Percentiles rank a stretch among this genome's conserved stretches.
Conservation (phyloP, 139 green algal species). For the Pleodorina starrii region DNA sequence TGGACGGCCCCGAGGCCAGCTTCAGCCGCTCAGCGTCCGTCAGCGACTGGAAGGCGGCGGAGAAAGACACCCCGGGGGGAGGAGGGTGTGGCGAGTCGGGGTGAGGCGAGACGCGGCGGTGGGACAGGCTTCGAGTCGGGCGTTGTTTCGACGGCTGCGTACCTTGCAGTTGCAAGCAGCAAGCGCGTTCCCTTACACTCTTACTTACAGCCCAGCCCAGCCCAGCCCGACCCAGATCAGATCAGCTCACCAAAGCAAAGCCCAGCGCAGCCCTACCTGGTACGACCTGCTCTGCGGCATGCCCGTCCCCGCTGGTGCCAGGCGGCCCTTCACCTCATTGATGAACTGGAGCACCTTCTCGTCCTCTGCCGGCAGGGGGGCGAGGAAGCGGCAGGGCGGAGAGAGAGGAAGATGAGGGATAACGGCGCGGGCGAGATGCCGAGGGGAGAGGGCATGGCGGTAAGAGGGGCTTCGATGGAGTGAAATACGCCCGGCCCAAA, state of each 20-base stretch:
- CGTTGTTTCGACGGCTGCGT: too few species aligned
- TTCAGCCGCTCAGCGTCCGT: conserved; percentile 36
- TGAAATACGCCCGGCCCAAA: neutral
- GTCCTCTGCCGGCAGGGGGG: conserved; percentile 32
- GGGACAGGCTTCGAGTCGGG: too few species aligned
- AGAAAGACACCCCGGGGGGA: neutral
- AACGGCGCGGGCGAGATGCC: too few species aligned
- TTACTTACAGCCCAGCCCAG: too few species aligned
- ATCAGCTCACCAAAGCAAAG: too few species aligned
- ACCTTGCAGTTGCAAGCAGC: too few species aligned
- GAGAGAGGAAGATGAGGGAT: too few species aligned
- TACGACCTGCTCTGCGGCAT: conserved; percentile 34
- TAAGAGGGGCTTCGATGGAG: neutral
- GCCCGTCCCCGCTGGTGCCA: neutral
- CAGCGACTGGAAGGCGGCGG: neutral
- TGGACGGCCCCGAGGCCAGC: conserved; percentile 20
- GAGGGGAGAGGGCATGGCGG: neutral
- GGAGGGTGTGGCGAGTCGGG: too few species aligned
- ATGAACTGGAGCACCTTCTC: conserved; percentile 67
- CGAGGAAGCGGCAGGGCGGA: too few species aligned
- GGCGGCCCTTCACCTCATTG: conserved; percentile 56
- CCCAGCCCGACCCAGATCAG: too few species aligned
- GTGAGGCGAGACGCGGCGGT: too few species aligned
- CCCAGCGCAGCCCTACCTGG: conserved; percentile 10
- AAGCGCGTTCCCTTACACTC: too few species aligned